Percentiles rank a stretch among this genome's conserved stretches.
Evolutionary conservation across 345 rosid genomes (phyloP).

Genomic region (Linum tenue): DNA sequence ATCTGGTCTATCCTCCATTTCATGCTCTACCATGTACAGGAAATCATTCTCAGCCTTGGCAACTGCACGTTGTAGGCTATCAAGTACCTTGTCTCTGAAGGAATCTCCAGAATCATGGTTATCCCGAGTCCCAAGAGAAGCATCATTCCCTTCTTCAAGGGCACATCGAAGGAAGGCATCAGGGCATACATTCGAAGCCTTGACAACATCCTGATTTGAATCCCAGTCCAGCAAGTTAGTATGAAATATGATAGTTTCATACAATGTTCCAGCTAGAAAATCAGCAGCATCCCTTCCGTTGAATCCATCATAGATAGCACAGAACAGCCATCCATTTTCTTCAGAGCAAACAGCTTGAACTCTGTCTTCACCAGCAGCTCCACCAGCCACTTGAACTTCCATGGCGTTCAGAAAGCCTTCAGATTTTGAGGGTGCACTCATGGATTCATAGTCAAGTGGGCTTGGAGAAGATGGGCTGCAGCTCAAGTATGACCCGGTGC

Average conservation of each 20-base stretch:
- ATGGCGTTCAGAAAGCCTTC: conserved; percentile 62
- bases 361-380: conserved; percentile 98
- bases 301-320: conserved; percentile 89
- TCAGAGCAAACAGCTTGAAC: conserved; percentile 98
- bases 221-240: conserved; percentile 51
- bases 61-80: conserved; percentile 69
- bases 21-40: conserved; percentile 88
- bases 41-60: conserved; percentile 81
- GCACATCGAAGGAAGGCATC: conserved; percentile 20
- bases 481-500: conserved; percentile 67
- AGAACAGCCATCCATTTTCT: conserved; percentile 87
- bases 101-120: conserved; percentile 23
- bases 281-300: conserved; percentile 99
- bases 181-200: conserved; percentile 15
- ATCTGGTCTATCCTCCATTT: conserved; percentile 97
- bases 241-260: conserved; percentile 54
- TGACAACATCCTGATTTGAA: conserved; percentile 32
- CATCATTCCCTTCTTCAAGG: conserved; percentile 14
- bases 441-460: conserved; percentile 56
- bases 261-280: conserved; percentile 88
- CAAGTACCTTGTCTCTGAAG: conserved; percentile 56
- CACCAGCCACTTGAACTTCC: conserved; percentile 95
- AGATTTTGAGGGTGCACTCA: conserved; percentile 55
- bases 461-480: conserved; percentile 63
- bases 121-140: conserved; percentile 7